Conservation (phyloP, 1,284 basidiomycete genomes). For the Pyrrhoderma lamaoense region DNA sequence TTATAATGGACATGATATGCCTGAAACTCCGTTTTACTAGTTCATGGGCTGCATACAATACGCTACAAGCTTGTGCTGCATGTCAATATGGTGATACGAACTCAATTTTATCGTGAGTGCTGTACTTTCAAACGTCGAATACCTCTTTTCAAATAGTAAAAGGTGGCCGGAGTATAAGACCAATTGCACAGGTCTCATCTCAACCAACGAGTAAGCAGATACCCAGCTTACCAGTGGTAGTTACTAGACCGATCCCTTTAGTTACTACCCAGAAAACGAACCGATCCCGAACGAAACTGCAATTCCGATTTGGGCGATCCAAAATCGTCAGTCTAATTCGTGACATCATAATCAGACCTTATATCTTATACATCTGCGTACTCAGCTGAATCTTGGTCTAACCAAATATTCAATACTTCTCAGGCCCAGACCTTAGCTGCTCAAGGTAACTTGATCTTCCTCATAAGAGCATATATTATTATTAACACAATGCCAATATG, state of each 20-base stretch:
- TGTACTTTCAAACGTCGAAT: not conserved
- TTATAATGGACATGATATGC: too few relatives aligned
- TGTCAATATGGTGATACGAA: constrained; percentile 7
- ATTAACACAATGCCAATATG: not conserved
- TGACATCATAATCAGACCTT: not conserved
- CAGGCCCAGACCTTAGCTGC: constrained; percentile 7
- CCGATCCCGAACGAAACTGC: constrained; percentile 15
- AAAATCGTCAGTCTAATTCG: constrained; percentile 9
- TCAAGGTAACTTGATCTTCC: constrained; percentile 5
- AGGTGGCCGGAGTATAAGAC: constrained; percentile 11
- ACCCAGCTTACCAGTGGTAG: not conserved
- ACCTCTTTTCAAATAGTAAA: not conserved
- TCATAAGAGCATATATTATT: not conserved
- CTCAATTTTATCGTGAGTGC: constrained; percentile 5
- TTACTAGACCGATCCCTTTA: not conserved
- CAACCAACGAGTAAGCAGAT: constrained; percentile 2
- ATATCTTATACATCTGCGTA: not conserved
- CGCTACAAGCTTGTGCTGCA: constrained; percentile 13
- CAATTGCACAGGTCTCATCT: constrained; percentile 11
- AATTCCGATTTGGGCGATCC: constrained; percentile 16
- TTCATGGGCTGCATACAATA: constrained; percentile 19
- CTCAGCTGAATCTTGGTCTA: constrained; percentile 13
- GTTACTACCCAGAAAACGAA: constrained; percentile 3
- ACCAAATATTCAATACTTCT: constrained; percentile 9
- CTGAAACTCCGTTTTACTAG: not conserved